Conservation (phyloP, 176 grass and related monocot species). For the Dactylis glomerata region DNA sequence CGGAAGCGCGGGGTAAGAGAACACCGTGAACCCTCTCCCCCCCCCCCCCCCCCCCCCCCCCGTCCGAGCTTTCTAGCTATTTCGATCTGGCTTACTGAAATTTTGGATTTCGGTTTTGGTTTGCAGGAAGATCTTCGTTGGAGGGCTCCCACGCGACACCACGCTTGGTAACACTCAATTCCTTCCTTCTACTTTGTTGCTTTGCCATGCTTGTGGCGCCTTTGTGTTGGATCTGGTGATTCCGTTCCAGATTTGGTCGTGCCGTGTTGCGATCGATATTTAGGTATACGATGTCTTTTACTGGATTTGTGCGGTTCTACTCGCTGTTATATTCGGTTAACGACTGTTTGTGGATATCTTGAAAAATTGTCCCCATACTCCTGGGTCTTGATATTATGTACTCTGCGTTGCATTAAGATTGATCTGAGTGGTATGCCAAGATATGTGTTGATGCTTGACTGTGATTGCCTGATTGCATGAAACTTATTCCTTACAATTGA, state of each 20-base stretch:
- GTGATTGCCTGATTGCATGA: background rate
- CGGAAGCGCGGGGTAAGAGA: conserved; percentile 45
- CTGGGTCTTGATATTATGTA: background rate
- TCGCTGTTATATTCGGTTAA: background rate
- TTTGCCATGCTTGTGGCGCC: background rate
- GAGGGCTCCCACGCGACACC: conserved; percentile 73
- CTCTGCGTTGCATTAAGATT: background rate
- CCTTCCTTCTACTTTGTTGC: background rate
- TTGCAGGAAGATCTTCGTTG: conserved; percentile 91
- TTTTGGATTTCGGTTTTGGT: background rate
- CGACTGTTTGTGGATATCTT: background rate
- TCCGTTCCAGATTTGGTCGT: background rate
- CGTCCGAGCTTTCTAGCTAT: background rate
- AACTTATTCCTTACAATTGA: background rate
- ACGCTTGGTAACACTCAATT: conserved; percentile 45
- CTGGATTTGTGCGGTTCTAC: background rate
- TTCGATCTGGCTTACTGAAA: conserved; percentile 6
- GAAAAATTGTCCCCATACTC: background rate
- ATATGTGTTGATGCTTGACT: background rate
- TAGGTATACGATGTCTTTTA: background rate
- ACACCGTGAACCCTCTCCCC: background rate
- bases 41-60: background rate
- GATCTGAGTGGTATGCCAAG: background rate
- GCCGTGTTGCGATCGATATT: background rate
- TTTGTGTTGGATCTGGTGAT: background rate